Conservation (phyloP, 805 yeast species). For the Ogataea henricii region DNA sequence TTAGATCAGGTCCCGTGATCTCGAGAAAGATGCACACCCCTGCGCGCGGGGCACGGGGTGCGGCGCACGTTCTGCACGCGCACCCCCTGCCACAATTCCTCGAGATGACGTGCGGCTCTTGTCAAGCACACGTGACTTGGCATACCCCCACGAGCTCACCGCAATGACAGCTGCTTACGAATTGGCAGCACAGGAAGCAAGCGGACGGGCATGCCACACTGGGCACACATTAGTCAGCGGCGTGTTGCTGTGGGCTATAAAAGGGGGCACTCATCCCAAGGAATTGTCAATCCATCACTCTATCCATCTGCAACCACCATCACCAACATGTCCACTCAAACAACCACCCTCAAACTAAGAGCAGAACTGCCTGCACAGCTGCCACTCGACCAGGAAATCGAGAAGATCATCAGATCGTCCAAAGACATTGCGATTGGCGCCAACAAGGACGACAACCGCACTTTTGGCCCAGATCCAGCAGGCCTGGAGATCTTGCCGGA, state of each 20-base stretch:
- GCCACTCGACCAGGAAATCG: constrained; percentile 27
- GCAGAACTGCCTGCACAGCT: constrained; percentile 19
- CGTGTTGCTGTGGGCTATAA: neutral
- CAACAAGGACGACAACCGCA: constrained; percentile 12
- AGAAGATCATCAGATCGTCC: constrained; percentile 22
- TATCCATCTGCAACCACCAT: neutral
- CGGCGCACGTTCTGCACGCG: neutral
- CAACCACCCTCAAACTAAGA: constrained; percentile 17
- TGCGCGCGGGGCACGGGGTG: neutral
- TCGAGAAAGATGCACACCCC: neutral
- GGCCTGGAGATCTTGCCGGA: constrained; percentile 34
- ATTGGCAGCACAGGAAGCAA: too few species aligned
- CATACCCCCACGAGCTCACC: too few species aligned
- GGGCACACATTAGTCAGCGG: neutral
- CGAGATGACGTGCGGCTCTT: neutral
- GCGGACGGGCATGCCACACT: constrained; percentile 2
- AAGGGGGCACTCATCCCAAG: too few species aligned
- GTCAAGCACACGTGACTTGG: neutral
- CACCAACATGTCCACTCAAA: constrained; percentile 10
- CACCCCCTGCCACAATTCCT: constrained; percentile 1
- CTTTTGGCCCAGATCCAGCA: constrained; percentile 24
- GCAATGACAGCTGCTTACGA: neutral
- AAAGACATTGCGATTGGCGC: constrained; percentile 15
- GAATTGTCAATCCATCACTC: too few species aligned
- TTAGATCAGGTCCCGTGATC: constrained; percentile 1